Evolutionary conservation across 1,284 basidiomycete species (phyloP).

Genomic region (Apiotrichum laibachii): DNA sequence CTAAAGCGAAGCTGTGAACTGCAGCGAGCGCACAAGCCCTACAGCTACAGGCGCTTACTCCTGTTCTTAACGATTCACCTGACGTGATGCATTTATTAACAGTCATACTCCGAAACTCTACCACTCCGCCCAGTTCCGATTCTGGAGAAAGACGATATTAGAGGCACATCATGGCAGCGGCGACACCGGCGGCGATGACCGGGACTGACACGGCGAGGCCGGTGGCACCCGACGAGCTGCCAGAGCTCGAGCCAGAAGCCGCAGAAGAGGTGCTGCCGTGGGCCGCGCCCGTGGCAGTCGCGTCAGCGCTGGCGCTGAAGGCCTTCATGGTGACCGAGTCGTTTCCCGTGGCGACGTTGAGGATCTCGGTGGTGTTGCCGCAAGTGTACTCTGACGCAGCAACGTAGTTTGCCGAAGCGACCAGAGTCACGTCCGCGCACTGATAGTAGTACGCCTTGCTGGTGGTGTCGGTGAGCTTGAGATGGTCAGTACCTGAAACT

Average conservation of each 20-base stretch:
- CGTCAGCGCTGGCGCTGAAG: too few species aligned
- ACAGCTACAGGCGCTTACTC: too few species aligned
- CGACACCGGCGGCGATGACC: constrained; percentile 11
- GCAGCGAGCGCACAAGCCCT: too few species aligned
- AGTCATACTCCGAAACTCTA: too few species aligned
- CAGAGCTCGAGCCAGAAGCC: not conserved
- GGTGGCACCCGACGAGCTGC: constrained; percentile 12
- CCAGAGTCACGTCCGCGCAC: constrained; percentile 35
- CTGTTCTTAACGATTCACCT: too few species aligned
- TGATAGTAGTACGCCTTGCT: constrained; percentile 22
- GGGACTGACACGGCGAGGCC: too few species aligned
- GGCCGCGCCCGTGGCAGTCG: too few species aligned
- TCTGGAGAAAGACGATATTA: constrained; percentile 15
- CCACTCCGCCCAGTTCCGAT: too few species aligned
- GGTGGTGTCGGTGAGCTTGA: constrained; percentile 5
- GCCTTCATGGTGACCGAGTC: not conserved
- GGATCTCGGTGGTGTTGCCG: constrained; percentile 7
- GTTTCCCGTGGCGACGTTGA: not conserved
- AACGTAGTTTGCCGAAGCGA: constrained; percentile 8
- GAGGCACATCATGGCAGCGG: constrained; percentile 61
- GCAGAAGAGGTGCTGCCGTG: too few species aligned
- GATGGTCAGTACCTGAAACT: too few species aligned
- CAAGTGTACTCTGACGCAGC: constrained; percentile 12
- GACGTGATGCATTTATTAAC: too few species aligned
- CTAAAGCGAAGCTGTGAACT: too few species aligned